Evolutionary conservation across 192 early-diverging fungal genomes (phyloP), one percentile per base, ranked within the genome.

Genomic region (Powellomyces hirtus): DNA sequence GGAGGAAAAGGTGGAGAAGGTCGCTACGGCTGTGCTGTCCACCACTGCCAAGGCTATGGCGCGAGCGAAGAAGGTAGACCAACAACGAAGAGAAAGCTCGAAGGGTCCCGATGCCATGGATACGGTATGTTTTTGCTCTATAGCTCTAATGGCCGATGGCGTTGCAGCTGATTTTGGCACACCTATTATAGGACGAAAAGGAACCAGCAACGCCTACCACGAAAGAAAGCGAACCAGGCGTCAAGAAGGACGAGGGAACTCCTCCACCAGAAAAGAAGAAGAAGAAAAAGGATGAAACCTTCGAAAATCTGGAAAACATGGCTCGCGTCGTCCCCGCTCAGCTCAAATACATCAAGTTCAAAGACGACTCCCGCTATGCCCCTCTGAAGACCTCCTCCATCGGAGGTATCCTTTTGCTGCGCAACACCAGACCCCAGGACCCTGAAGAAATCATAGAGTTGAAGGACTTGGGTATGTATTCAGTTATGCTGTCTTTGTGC

Each of bases 11-110:
- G 84, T 94, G 18, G 92, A 94, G 75, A 95, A 95, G 80, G 89
- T 98, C 0, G 92, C 93, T 0, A 97, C 94, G 16, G 96, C 96
- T 0, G 93, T 98, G 20, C 81, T 99, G 49, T 96, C 94, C 29
- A 97, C 96, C 4, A 98, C 97, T 13, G 93, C 92, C 38, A 97
- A 93, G 81, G 89, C 92, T 4, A 89, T 90, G 71, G 92, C 94
- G 11, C 78, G 90, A 31, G 90, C 90, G 8, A 92, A 90, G 78
- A 92, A 91, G 76, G 75, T 74, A 1, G 65, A 67, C 27, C 52
- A 55, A 38, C 65, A 57, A 37, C 27, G 65, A 27, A 16, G 65
- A 34, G 91, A 92, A 73, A 88, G 90, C 38, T 86, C 83, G 58
- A 92, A 94, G 75, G 84, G 77, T 13, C 56, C 35, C 27, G 74